Evolutionary conservation across 768 basidiomycete genomes (phyloP), one percentile per base, ranked within the genome.

Genomic region (Suillus paluster): DNA sequence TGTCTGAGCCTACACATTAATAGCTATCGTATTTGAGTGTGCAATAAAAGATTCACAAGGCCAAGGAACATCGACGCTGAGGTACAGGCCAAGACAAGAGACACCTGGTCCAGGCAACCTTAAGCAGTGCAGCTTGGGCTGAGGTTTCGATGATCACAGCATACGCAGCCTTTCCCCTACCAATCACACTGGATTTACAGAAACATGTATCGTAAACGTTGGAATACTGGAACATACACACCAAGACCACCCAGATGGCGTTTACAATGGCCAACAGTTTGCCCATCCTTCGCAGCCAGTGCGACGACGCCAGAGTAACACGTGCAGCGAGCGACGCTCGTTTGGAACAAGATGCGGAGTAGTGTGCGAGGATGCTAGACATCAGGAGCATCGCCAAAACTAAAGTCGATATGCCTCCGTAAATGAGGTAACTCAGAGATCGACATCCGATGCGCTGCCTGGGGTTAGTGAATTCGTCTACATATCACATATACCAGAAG

Each of bases 101-200:
- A 6, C 30, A 30, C 4, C 30, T n/a, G 30, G 6, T 30, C 30
- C 30, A 30, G 6, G 30, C 30, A 30, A 6, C 30, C 30, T 30
- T 30, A 67, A 75, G 74, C 46, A 58, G 30, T 5, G 44, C 23
- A 12, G 76, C 21, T 50, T 78, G 78, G 5, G 50, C 60, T 0
- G 11, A 0, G 3, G 1, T 5, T 0, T 55, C 54, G 3, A n/a
- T 8, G 1, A 81, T 72, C 12, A 80, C 70, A 17, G 69, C 55
- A 50, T 73, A 80, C 2, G 78, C 76, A 0, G 21, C 42, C 1
- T 42, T 3, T 17, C 70, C 68, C 65, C 71, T 63, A 0, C 30
- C 30, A 42, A 68, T 48, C 15, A 67, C 67, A 21, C 59, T 67
- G 15, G 64, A 59, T 45, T 67, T 67, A 58, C 70, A 70, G 39